Conservation (phyloP, 1,139 yeast species). For the Pichia sp. region DNA sequence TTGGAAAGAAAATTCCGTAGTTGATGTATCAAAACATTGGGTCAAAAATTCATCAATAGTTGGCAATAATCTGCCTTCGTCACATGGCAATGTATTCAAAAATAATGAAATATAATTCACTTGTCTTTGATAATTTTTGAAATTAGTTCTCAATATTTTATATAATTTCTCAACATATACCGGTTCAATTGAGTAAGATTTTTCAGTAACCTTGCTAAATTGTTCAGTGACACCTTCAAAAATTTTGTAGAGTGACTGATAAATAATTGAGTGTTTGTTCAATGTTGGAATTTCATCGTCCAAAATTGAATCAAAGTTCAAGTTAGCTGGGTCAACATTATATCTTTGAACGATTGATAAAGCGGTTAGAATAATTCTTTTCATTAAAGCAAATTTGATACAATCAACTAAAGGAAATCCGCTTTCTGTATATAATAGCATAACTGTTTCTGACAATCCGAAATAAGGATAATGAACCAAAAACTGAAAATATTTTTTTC, state of each 20-base stretch:
- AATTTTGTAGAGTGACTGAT: background rate
- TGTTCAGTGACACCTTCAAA: background rate
- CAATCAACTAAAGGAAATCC: conserved; percentile 34
- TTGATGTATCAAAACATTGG: background rate
- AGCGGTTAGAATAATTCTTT: conserved; percentile 17
- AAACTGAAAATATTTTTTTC: conserved; percentile 8
- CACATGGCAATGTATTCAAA: conserved; percentile 15
- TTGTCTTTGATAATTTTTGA: conserved; percentile 18
- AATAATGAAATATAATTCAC: conserved; percentile 15
- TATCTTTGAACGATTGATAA: conserved; percentile 22
- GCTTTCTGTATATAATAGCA: conserved; percentile 39
- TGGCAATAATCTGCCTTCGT: conserved; percentile 4
- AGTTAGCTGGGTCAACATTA: conserved; percentile 12
- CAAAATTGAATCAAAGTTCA: conserved; percentile 20
- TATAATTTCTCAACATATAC: conserved; percentile 13
- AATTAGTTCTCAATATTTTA: conserved; percentile 17
- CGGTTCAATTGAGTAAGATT: conserved; percentile 7
- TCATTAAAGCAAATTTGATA: conserved; percentile 18
- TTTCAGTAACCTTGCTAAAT: conserved; percentile 2
- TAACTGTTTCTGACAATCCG: conserved; percentile 36
- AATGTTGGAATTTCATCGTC: conserved; percentile 9
- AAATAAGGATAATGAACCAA: conserved; percentile 22
- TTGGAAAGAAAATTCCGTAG: background rate
- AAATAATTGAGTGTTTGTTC: background rate
- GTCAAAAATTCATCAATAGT: conserved; percentile 9